Percentiles rank a stretch among this genome's conserved stretches.
These are phyloP conservation scores for Malassezia cuniculi DNA, from an alignment of 1,284 basidiomycete species.

Conservation along the genomic window DNA sequence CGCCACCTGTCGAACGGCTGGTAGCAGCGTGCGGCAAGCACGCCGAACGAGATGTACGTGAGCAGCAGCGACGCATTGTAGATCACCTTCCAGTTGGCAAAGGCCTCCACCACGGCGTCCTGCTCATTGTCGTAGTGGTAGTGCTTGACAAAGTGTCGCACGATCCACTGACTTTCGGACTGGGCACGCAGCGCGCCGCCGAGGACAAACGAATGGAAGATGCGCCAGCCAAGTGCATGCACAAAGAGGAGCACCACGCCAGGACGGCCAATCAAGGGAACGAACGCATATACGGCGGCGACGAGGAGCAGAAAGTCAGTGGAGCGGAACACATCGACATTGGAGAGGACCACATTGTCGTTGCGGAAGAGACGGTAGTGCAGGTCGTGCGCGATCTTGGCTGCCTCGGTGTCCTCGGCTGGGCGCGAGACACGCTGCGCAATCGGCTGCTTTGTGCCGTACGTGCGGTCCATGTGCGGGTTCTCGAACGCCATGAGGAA, in stretches of 20 bases:
- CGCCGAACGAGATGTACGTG: slow-evolving; percentile 56
- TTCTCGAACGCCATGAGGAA: slow-evolving; percentile 96
- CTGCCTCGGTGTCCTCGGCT: not conserved
- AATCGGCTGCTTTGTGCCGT: slow-evolving; percentile 33
- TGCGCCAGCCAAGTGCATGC: slow-evolving; percentile 73
- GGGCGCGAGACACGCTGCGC: slow-evolving; percentile 15
- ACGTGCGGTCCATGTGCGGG: slow-evolving; percentile 56
- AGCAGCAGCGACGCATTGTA: slow-evolving; percentile 88
- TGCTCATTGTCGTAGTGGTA: slow-evolving; percentile 46
- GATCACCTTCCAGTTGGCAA: slow-evolving; percentile 81
- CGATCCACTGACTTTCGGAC: slow-evolving; percentile 72
- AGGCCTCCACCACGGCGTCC: slow-evolving; percentile 64
- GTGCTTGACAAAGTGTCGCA: slow-evolving; percentile 78
- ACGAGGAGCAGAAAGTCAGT: slow-evolving; percentile 59
- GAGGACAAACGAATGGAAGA: slow-evolving; percentile 78
- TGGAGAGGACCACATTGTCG: slow-evolving; percentile 66
- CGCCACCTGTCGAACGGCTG: no score
- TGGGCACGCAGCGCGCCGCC: slow-evolving; percentile 72
- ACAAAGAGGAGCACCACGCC: slow-evolving; percentile 55
- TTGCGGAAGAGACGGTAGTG: slow-evolving; percentile 79
- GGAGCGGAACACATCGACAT: slow-evolving; percentile 68
- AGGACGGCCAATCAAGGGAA: slow-evolving; percentile 40
- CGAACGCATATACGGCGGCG: slow-evolving; percentile 52
- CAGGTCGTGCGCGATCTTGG: slow-evolving; percentile 59
- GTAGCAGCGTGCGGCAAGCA: slow-evolving; percentile 33